Base-by-base conservation (phyloP, 2,329 filamentous ascomycete species). In the Plenodomus lindquistii region DNA sequence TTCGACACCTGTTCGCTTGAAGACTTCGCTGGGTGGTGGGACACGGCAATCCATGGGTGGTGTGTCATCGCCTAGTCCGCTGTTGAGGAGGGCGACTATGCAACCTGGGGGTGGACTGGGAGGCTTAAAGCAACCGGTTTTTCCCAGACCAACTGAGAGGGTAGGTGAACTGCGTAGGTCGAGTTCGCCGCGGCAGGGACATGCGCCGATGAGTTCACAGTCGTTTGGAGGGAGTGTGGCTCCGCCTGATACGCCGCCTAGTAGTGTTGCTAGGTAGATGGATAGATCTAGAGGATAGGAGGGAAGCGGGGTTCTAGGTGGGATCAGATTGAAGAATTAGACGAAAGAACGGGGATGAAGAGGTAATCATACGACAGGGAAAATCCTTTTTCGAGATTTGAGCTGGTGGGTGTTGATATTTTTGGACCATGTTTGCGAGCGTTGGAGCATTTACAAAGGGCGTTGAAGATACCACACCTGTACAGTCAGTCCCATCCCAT, bases 51-150 rank as follows among this genome's bases (percentile, higher is more conserved):
- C 52, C 2, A 22, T 57, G 6, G 40, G 44, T 11, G 58, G 57
- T 35, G 20, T 58, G 7, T 56, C 62, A 9, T 65, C 65, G 0
- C 63, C 70, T 1, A 73, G 70, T 43, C 70, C 71, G 31, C 48
- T 73, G 34, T 46, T 73, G 1, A 55, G 69, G 36, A 56, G 67
- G 11, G 70, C 67, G 3, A 72, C 65, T 4, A 66, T 62, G 16
- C 63, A 68, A 42, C 65, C 63, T 24, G 55, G 50, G n/a, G n/a
- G n/a, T 11, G 41, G 46, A 31, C 3, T 31, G 7, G 36, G 37
- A 10, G 19, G 35, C n/a, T 46, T 65, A 35, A 63, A 58, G 10
- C 62, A 66, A 24, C 60, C 57, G 2, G 60, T 50, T 15, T 66
- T 60, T 16, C 35, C 57, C 16, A 57, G 51, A 1, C 63, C 57